Base-by-base conservation (phyloP, 2,329 filamentous ascomycete species). In the Cladosporium colombiae region DNA sequence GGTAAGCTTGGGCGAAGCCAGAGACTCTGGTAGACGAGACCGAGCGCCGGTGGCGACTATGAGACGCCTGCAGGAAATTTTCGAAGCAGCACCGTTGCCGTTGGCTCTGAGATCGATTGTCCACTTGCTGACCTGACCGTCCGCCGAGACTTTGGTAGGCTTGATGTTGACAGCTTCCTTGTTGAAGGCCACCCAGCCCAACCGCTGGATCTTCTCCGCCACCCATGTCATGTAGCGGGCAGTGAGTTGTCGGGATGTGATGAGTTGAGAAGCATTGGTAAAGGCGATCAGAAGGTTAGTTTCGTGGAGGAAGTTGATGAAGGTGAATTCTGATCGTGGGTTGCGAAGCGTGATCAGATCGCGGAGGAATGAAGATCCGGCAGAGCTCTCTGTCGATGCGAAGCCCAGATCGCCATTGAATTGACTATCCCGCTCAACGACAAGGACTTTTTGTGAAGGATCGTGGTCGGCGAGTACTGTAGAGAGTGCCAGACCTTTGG, bases 301-400 rank as follows among this genome's bases (percentile, higher is more conserved):
- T 16, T 66, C 66, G 59, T 73, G 70, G 6, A 75, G 68, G 55
- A 72, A 74, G 55, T 75, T 75, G 62, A 75, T 62, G 52, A 75
- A 74, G 2, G 73, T 75, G 59, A 70, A 74, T 29, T 68, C 65
- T 14, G 72, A 74, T 40, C 70, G 68, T 7, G 73, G 73, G 49
- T 75, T 74, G 60, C 70, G 68, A 18, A 68, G 68, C n/a, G 72
- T 74, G 61, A 70, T 67, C 52, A 75, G 57, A 59, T 75, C 73
- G 11, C 72, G 69, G 55, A 75, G 53, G 59, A 75, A 73, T 2
- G 65, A 67, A 16, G 69, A 68, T 21, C 68, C 69, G 23, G 70
- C 62, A 23, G 65, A 63, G 33, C 66, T 64, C 31, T 73, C 70
- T 16, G 69, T 68, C 35, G 71, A 60, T 13, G 71, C 61, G 57